Base-by-base conservation (phyloP, 441 rosid genomes). In the Kokia cookei region DNA sequence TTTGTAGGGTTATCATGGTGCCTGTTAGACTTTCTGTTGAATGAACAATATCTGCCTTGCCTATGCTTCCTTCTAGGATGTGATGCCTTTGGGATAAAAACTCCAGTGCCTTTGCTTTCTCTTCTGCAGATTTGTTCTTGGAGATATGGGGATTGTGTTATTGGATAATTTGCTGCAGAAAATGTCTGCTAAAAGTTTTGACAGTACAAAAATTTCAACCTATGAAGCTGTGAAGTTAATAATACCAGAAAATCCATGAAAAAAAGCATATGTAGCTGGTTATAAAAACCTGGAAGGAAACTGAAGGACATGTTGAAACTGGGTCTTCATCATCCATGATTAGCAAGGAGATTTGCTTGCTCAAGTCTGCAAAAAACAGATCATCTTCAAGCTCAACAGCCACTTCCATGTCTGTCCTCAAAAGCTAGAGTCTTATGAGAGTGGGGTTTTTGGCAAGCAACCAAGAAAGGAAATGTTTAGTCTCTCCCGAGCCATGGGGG, bases 31-130 rank as follows among this genome's bases (percentile, higher is more conserved):
- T 81, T 85, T 68, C 87, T 54, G 73, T 77, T 84, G 71, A 78
- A 79, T 32, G 93, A 84, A 82, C 58, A 77, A 63, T 73, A 73
- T 82, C 87, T 87, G 69, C 88, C 89, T 78, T 90, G 86, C 78
- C 83, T 87, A n/a, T 85, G 80, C 72, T 86, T 91, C 75, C 92
- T 90, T 83, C 91, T 84, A 19, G 91, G 89, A n/a, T 84, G 91
- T 42, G 92, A 83, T 26, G 92, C 86, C 77, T 70, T 84, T 12
- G 98, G 98, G 68, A 94, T 94, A 74, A 94, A 94, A 65, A 94
- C 98, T 71, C 98, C 97, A 12, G 98, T 94, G 73, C 98, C 98
- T 86, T 90, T 89, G 88, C 54, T 89, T 76, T 90, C 90, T 81
- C 92, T 86, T 85, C 60, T 79, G 88, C 85, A 75, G 45, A 59